Conservation (phyloP, 179 eudicot genomes). For the Beta macrorhiza region DNA sequence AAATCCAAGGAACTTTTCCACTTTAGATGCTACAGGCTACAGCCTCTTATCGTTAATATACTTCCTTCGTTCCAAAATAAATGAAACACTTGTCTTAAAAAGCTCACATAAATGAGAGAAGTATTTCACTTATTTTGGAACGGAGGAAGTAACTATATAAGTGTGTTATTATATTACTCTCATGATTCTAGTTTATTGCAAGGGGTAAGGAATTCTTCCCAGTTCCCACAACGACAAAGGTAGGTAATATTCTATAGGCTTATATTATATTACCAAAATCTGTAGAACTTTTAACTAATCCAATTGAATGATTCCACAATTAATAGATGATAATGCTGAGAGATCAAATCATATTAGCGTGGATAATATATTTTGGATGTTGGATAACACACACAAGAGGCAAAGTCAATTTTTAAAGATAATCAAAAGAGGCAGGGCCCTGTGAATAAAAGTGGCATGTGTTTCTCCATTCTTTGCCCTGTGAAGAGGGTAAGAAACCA, state of each 20-base stretch:
- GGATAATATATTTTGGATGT: neutral
- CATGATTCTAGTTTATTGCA: neutral
- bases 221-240: neutral
- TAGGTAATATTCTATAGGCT: neutral
- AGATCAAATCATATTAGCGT: neutral
- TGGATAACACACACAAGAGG: neutral
- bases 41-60: too few relatives aligned
- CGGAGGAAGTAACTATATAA: too few relatives aligned
- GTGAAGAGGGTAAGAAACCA: neutral
- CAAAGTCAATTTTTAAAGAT: constrained; percentile 1
- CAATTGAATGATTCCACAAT: neutral
- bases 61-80: too few relatives aligned
- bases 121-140: too few relatives aligned
- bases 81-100: too few relatives aligned
- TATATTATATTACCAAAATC: neutral
- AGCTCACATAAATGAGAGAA: too few relatives aligned
- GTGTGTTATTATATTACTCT: neutral
- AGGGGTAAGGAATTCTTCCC: neutral
- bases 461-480: neutral
- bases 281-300: neutral
- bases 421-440: too few relatives aligned
- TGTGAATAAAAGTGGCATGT: neutral
- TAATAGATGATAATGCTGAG: neutral
- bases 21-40: too few relatives aligned
- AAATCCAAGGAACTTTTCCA: too few relatives aligned